Evolutionary conservation across 2,329 filamentous ascomycete species (phyloP).

Genomic region (Cladosporium sp.): DNA sequence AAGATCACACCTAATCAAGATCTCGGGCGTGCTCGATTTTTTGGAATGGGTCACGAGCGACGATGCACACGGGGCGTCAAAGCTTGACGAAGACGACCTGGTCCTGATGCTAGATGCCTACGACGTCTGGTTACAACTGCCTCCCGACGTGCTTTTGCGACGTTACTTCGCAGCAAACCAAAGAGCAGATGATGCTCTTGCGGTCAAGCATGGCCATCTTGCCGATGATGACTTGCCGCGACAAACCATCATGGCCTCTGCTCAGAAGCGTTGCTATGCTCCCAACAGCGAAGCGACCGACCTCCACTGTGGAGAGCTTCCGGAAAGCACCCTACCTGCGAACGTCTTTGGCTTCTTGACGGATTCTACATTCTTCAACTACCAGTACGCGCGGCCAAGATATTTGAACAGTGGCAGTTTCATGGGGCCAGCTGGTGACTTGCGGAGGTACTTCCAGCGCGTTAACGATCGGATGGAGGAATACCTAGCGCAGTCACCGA

Average conservation of each 20-base stretch:
- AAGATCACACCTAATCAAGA: slow-evolving; percentile 17
- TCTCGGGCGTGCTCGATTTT: slow-evolving; percentile 19
- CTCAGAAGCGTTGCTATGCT: slow-evolving; percentile 9
- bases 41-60: slow-evolving; percentile 4
- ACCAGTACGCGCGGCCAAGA: slow-evolving; percentile 15
- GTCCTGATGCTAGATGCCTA: slow-evolving; percentile 64
- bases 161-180: background rate
- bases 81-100: slow-evolving; percentile 50
- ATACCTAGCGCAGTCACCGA: background rate
- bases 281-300: slow-evolving; percentile 10
- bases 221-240: too few species aligned
- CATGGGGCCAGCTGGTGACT: slow-evolving; percentile 22
- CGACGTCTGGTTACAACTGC: slow-evolving; percentile 30
- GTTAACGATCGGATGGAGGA: slow-evolving; percentile 10
- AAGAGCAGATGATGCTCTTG: background rate
- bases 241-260: slow-evolving; percentile 5
- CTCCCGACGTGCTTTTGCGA: background rate
- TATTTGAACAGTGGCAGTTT: slow-evolving; percentile 24
- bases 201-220: background rate
- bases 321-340: slow-evolving; percentile 15
- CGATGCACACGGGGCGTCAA: background rate
- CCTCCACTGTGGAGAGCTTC: slow-evolving; percentile 18
- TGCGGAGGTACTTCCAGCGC: slow-evolving; percentile 20
- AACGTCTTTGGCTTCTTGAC: slow-evolving; percentile 19
- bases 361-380: slow-evolving; percentile 4